These are phyloP conservation scores for Chytriomyces sp. DNA, from an alignment of 192 early-diverging fungal species.

Conservation along the genomic window DNA sequence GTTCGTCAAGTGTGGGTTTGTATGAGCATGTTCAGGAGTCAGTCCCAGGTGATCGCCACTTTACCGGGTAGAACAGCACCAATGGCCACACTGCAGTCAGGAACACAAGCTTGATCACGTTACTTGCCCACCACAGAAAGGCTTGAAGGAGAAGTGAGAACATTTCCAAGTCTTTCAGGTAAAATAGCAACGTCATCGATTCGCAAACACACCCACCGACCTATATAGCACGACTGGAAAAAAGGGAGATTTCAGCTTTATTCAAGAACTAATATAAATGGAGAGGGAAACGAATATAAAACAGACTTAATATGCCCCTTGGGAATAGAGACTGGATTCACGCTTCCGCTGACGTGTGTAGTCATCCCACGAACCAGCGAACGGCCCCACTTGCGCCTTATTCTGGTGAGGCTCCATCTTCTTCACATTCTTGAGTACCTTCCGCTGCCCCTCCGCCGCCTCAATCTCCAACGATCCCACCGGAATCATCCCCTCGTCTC, in stretches of 20 bases:
- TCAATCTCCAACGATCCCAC: conserved; percentile 25
- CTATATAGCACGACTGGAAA: no score
- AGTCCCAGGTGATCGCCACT: no score
- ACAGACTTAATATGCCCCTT: no score
- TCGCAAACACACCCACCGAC: no score
- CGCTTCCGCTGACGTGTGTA: conserved; percentile 17
- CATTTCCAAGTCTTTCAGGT: neutral
- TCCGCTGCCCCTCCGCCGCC: neutral
- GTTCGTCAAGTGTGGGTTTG: neutral
- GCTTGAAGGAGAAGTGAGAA: neutral
- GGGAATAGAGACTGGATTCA: conserved; percentile 9
- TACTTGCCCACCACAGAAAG: neutral
- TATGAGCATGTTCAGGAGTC: neutral
- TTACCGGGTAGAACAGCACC: conserved; percentile 23
- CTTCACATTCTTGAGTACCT: conserved; percentile 15
- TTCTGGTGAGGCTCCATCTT: neutral
- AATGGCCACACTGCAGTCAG: conserved; percentile 10
- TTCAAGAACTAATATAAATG: neutral
- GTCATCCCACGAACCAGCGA: conserved; percentile 11
- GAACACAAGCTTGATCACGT: conserved; percentile 8
- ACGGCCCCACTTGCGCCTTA: neutral
- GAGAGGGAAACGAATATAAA: neutral
- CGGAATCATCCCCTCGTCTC: conserved; percentile 36
- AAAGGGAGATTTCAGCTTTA: neutral
- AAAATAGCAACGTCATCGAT: neutral